Conservation (phyloP, 2,329 filamentous ascomycete species). For the Alternaria brassicicola region DNA sequence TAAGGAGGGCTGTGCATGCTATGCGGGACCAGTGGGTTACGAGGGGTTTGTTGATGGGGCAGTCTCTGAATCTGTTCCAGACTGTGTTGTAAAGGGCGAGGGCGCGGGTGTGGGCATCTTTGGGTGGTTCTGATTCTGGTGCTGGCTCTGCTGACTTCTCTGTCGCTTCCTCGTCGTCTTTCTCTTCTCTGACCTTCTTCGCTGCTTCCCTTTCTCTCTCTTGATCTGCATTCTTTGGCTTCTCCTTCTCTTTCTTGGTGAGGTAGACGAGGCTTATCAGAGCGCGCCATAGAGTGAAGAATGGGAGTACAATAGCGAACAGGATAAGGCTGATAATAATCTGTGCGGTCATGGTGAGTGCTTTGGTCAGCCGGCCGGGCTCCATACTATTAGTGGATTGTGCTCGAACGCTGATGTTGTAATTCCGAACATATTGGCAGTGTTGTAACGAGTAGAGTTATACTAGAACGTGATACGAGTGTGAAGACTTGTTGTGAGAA, state of each 20-base stretch:
- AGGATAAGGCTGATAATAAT: neutral
- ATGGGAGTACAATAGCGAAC: neutral
- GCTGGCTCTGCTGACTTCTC: no score
- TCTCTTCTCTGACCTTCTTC: neutral
- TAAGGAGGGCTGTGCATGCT: neutral
- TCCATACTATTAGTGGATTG: neutral
- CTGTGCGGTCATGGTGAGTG: neutral
- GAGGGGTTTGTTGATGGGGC: neutral
- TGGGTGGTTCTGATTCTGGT: neutral
- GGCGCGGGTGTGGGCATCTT: neutral
- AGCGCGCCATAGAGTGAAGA: slow-evolving; percentile 8
- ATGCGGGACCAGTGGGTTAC: neutral
- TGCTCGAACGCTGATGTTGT: neutral
- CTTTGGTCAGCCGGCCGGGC: neutral
- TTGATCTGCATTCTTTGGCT: neutral
- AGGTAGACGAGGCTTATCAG: slow-evolving; percentile 1
- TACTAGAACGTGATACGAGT: neutral
- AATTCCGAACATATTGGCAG: neutral
- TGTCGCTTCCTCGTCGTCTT: neutral
- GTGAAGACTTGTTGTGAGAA: neutral
- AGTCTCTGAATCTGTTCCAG: neutral
- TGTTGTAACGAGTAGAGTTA: neutral
- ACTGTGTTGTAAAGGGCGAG: neutral
- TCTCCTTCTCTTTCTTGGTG: neutral
- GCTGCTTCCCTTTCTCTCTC: neutral